Evolutionary conservation across 441 rosid species (phyloP).

Genomic region (Heliophila coronopifolia): DNA sequence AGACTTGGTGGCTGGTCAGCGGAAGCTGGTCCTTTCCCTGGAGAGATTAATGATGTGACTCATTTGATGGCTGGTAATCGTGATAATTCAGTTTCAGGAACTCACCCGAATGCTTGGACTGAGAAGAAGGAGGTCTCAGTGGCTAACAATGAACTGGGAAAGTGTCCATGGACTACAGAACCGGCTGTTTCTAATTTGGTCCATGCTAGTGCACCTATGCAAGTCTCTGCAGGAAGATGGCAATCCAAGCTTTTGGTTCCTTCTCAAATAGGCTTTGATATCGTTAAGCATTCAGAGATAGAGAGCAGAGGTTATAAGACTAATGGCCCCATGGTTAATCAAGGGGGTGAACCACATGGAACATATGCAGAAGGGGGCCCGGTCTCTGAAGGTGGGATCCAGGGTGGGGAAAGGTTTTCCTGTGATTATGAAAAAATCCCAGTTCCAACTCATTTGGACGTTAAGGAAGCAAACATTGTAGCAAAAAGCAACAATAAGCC

Average conservation of each 20-base stretch:
- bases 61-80: conserved; percentile 27
- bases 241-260: conserved; percentile 53
- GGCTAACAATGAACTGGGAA: conserved; percentile 36
- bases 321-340: conserved; percentile 31
- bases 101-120: conserved; percentile 51
- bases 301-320: conserved; percentile 31
- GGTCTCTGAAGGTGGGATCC: conserved; percentile 33
- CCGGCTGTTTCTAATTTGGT: conserved; percentile 53
- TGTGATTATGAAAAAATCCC: conserved; percentile 34
- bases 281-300: conserved; percentile 37
- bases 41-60: conserved; percentile 35
- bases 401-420: conserved; percentile 35
- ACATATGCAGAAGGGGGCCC: conserved; percentile 35
- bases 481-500: conserved; percentile 24
- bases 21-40: conserved; percentile 30
- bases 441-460: conserved; percentile 33
- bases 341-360: conserved; percentile 30
- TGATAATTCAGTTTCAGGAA: conserved; percentile 34
- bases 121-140: conserved; percentile 45
- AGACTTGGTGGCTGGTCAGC: conserved; percentile 30
- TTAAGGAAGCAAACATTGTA: conserved; percentile 34
- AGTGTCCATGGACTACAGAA: conserved; percentile 41
- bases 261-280: conserved; percentile 32
- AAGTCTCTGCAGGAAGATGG: conserved; percentile 76
- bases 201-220: conserved; percentile 66